Conservation (phyloP, 2,329 filamentous ascomycete species). For the Neonectria ditissima region DNA sequence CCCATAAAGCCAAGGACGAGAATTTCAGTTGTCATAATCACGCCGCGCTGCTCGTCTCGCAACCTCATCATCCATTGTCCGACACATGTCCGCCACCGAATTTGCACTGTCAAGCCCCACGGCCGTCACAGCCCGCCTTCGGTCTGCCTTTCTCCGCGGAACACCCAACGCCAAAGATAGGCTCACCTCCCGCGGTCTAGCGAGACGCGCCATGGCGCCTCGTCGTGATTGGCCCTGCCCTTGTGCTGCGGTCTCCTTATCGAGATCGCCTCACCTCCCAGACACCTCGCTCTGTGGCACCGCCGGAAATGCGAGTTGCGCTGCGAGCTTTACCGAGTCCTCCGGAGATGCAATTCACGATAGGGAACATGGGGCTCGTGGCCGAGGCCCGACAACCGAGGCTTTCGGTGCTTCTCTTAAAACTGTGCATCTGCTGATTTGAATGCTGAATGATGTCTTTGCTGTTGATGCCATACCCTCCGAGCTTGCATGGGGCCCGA, state of each 20-base stretch:
- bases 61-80: constrained; percentile 31
- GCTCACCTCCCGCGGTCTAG: not conserved
- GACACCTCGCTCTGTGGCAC: constrained; percentile 25
- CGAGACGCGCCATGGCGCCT: not conserved
- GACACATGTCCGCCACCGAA: constrained; percentile 38
- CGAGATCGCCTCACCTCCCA: constrained; percentile 33
- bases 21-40: constrained; percentile 26
- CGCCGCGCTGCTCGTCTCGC: constrained; percentile 25
- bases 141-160: constrained; percentile 42
- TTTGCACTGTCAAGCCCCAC: constrained; percentile 28
- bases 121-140: constrained; percentile 14
- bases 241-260: constrained; percentile 35
- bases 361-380: constrained; percentile 33
- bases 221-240: constrained; percentile 33
- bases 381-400: constrained; percentile 17
- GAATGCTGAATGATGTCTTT: not conserved
- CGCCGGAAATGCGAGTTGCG: constrained; percentile 42
- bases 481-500: not conserved
- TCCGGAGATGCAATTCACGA: constrained; percentile 43
- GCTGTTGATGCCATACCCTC: not conserved
- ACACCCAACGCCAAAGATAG: constrained; percentile 2
- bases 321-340: constrained; percentile 7
- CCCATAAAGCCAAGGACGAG: constrained; percentile 10
- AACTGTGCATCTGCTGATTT: constrained; percentile 24
- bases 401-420: constrained; percentile 28